These are phyloP conservation scores for Russula vinacea DNA, from an alignment of 768 basidiomycete genomes.

Conservation along the genomic window DNA sequence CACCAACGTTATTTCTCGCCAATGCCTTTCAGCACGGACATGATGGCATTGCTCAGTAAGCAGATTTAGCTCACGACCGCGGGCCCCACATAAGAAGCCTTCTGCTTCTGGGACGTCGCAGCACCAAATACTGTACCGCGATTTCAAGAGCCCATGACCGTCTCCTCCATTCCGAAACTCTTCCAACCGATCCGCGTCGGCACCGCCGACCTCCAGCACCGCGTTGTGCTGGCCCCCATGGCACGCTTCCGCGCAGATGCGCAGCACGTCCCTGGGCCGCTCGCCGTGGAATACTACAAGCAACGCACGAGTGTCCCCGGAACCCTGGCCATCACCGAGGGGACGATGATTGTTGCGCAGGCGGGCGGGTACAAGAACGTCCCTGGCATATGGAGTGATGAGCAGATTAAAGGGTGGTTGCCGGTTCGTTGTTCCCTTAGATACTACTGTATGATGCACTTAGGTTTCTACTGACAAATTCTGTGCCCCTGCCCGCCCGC, in stretches of 20 bases:
- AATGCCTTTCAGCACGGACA: no score
- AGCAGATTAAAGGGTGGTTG: slow-evolving; percentile 55
- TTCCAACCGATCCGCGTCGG: slow-evolving; percentile 52
- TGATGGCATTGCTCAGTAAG: no score
- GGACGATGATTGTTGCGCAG: slow-evolving; percentile 47
- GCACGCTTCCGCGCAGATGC: slow-evolving; percentile 46
- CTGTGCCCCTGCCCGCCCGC: no score
- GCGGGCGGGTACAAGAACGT: slow-evolving; percentile 50
- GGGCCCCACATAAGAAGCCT: no score
- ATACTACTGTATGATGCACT: neutral
- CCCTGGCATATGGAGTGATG: slow-evolving; percentile 62
- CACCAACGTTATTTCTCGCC: no score
- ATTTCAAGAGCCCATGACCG: neutral
- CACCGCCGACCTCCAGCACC: slow-evolving; percentile 43
- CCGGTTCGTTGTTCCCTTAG: slow-evolving; percentile 34
- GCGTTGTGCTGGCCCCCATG: slow-evolving; percentile 53
- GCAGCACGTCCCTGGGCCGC: slow-evolving; percentile 38
- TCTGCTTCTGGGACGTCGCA: no score
- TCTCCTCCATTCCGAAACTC: slow-evolving; percentile 32
- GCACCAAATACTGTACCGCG: no score
- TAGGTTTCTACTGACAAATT: neutral
- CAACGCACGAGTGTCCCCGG: slow-evolving; percentile 50
- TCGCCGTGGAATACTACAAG: slow-evolving; percentile 46
- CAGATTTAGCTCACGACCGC: no score
- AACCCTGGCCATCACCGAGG: slow-evolving; percentile 57